phyloP scores from a whole-genome alignment of 2,329 filamentous ascomycete genomes.

The Alternaria longipes region DNA sequence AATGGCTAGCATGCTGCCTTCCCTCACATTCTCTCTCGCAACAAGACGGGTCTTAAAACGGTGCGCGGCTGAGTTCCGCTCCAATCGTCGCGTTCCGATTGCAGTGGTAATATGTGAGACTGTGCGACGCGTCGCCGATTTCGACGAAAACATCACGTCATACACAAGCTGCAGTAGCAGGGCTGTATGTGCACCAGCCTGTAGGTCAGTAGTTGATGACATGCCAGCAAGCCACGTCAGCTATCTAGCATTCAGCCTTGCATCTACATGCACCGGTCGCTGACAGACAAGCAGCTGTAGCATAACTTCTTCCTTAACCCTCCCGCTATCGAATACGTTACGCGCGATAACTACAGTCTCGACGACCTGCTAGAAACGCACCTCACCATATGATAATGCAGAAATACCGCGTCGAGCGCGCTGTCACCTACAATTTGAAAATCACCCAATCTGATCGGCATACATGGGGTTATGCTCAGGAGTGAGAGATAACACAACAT shows the following conservation, averaged over 20 bases:
- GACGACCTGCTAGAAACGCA: conserved; percentile 39
- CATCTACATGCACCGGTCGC: background rate
- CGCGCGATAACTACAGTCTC: conserved; percentile 41
- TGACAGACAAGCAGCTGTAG: conserved; percentile 41
- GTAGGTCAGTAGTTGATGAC: conserved; percentile 53
- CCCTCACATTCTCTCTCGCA: background rate
- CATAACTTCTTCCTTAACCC: conserved; percentile 53
- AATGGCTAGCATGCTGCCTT: background rate
- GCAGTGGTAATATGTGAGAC: background rate
- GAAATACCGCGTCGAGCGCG: conserved; percentile 42
- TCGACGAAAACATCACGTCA: background rate
- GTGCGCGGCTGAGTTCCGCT: background rate
- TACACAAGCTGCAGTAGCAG: conserved; percentile 38
- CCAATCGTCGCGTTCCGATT: background rate
- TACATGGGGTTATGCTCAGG: background rate
- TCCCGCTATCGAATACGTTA: conserved; percentile 39
- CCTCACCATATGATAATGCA: conserved; percentile 34
- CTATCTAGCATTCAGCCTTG: conserved; percentile 21
- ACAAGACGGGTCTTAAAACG: background rate
- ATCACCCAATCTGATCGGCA: background rate
- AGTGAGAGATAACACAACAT: background rate
- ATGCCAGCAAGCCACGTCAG: conserved; percentile 48
- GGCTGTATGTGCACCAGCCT: conserved; percentile 51
- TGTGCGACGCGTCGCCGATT: too few relatives aligned
- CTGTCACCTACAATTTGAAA: conserved; percentile 33